phyloP scores from a whole-genome alignment of 2,329 filamentous ascomycete species.

The Phoma sp. region DNA sequence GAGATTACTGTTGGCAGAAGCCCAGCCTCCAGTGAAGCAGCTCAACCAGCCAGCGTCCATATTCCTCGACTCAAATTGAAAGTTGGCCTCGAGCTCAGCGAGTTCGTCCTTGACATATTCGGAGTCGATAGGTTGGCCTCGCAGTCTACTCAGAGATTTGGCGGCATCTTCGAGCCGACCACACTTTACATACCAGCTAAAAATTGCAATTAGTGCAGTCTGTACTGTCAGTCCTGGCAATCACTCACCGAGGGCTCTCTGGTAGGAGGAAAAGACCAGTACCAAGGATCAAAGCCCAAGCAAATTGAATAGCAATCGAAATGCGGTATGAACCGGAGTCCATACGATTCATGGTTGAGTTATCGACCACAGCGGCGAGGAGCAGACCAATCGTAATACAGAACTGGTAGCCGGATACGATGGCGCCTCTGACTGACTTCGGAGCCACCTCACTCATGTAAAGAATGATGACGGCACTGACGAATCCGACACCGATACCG shows the following conservation, averaged over 20 bases:
- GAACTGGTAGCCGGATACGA: slow-evolving; percentile 79
- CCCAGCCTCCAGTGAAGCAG: slow-evolving; percentile 64
- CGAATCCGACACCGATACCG: slow-evolving; percentile 49
- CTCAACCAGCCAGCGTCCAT: slow-evolving; percentile 70
- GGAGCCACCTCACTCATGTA: slow-evolving; percentile 86
- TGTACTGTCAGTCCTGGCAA: no score
- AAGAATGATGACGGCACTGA: slow-evolving; percentile 53
- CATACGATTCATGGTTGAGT: slow-evolving; percentile 67
- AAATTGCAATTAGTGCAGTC: slow-evolving; percentile 49
- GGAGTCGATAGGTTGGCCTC: slow-evolving; percentile 74
- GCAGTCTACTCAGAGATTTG: slow-evolving; percentile 67
- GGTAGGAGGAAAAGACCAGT: slow-evolving; percentile 76
- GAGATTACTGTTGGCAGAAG: slow-evolving; percentile 57
- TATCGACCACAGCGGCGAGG: slow-evolving; percentile 75
- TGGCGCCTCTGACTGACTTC: slow-evolving; percentile 74
- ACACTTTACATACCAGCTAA: slow-evolving; percentile 75
- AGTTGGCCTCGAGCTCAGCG: slow-evolving; percentile 85
- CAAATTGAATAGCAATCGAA: slow-evolving; percentile 78
- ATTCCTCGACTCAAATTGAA: slow-evolving; percentile 72
- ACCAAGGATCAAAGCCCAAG: slow-evolving; percentile 78
- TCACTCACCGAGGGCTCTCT: slow-evolving; percentile 51
- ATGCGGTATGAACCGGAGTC: slow-evolving; percentile 75
- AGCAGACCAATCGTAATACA: slow-evolving; percentile 81
- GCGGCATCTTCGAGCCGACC: slow-evolving; percentile 71
- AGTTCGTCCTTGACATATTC: slow-evolving; percentile 80